Evolutionary conservation across 1,139 yeast genomes (phyloP).

Genomic region (Tardiomyces digboiensis): DNA sequence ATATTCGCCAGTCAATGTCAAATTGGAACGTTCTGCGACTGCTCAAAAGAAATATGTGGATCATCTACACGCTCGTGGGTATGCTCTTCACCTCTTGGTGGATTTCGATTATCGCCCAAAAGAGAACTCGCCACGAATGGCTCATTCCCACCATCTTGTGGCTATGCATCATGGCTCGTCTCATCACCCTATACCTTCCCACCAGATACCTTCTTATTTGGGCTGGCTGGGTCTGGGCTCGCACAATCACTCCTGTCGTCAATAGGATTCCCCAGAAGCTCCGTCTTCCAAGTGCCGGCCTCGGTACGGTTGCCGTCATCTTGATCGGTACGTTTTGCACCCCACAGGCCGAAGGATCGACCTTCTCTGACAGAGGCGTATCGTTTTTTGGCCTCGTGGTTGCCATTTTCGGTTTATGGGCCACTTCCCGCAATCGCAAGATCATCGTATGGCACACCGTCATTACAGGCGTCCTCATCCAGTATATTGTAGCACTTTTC

Average conservation of each 20-base stretch:
- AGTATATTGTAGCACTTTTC: slow-evolving; percentile 51
- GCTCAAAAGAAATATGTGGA: slow-evolving; percentile 15
- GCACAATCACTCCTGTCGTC: slow-evolving; percentile 33
- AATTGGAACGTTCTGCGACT: neutral
- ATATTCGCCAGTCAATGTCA: neutral
- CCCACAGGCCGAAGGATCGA: slow-evolving; percentile 35
- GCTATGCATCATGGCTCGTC: slow-evolving; percentile 43
- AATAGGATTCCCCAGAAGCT: slow-evolving; percentile 31
- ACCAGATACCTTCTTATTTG: slow-evolving; percentile 27
- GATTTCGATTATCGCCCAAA: slow-evolving; percentile 48
- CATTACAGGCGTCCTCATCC: slow-evolving; percentile 53
- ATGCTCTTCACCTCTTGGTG: slow-evolving; percentile 58
- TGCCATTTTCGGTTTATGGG: slow-evolving; percentile 36
- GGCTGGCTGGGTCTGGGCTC: slow-evolving; percentile 35
- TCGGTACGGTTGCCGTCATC: slow-evolving; percentile 38
- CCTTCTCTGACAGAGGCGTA: slow-evolving; percentile 45
- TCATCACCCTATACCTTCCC: slow-evolving; percentile 45
- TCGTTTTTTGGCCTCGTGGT: slow-evolving; percentile 51
- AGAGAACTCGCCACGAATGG: slow-evolving; percentile 46
- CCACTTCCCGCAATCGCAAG: slow-evolving; percentile 39
- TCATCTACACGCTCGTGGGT: slow-evolving; percentile 21
- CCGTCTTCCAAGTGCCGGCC: slow-evolving; percentile 38
- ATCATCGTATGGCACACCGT: slow-evolving; percentile 53
- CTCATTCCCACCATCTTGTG: slow-evolving; percentile 53
- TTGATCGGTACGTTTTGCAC: slow-evolving; percentile 51